Conservation (phyloP, 2,329 filamentous ascomycete genomes). For the Calonectria fujianensis region DNA sequence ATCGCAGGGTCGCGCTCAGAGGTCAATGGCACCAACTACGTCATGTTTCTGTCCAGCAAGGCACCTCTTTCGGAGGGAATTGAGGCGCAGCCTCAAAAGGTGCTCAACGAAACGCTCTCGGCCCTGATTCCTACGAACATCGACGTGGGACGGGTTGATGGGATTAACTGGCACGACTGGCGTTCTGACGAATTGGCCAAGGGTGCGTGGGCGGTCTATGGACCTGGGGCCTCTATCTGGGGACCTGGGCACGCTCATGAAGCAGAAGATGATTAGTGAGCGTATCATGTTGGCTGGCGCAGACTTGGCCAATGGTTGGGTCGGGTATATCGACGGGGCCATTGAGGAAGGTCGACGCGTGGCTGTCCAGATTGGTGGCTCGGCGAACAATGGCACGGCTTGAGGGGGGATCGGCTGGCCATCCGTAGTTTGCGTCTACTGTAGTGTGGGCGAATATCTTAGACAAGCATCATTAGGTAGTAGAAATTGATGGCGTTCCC, state of each 20-base stretch:
- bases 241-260: background rate
- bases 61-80: background rate
- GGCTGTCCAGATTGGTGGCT: background rate
- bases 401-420: background rate
- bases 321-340: constrained; percentile 13
- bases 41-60: background rate
- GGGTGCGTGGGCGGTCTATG: constrained; percentile 3
- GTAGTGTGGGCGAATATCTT: background rate
- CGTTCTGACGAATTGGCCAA: background rate
- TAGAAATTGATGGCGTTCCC: background rate
- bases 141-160: background rate
- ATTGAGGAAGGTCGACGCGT: background rate
- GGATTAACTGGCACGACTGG: constrained; percentile 19
- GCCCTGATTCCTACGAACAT: background rate
- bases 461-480: background rate
- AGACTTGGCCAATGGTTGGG: constrained; percentile 12
- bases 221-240: background rate
- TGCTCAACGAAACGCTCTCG: background rate
- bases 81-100: background rate
- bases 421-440: background rate
- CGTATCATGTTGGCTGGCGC: background rate
- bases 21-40: background rate
- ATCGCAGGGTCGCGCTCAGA: background rate
- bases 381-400: background rate
- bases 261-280: background rate